Evolutionary conservation across 208 protist genomes (phyloP).

Genomic region (Zelonia costaricensis): DNA sequence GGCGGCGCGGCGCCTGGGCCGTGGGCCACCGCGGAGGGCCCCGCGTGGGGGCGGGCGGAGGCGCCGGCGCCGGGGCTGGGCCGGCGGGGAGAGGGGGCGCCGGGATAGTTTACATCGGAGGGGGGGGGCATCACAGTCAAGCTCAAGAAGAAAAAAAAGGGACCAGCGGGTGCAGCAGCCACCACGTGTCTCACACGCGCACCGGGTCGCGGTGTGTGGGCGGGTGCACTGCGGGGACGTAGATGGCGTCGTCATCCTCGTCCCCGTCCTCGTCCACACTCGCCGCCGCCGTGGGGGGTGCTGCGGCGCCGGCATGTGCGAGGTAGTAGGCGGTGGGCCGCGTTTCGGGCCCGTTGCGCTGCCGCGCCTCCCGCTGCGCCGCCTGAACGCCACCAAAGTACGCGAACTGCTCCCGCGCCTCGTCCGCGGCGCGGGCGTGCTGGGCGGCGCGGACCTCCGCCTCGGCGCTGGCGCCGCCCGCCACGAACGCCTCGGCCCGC

Average conservation of each 20-base stretch:
- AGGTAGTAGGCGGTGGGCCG: slow-evolving; percentile 21
- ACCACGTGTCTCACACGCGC: no score
- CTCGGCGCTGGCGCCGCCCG: slow-evolving; percentile 56
- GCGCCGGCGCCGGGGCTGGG: no score
- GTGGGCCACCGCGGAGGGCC: no score
- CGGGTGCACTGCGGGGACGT: slow-evolving; percentile 7
- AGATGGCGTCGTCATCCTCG: slow-evolving; percentile 13
- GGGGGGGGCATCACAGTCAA: no score
- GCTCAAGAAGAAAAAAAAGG: background rate
- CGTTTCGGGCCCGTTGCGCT: slow-evolving; percentile 10
- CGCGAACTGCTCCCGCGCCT: slow-evolving; percentile 34
- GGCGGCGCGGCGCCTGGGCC: no score
- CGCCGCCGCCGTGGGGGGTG: background rate
- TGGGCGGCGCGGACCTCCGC: slow-evolving; percentile 30
- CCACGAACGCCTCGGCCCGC: slow-evolving; percentile 64
- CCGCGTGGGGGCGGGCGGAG: no score
- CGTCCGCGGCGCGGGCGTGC: slow-evolving; percentile 17
- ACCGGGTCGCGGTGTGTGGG: slow-evolving; percentile 6
- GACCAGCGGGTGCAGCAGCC: background rate
- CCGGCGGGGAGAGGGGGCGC: no score
- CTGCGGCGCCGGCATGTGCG: slow-evolving; percentile 13
- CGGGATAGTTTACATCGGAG: no score
- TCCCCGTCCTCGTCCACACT: slow-evolving; percentile 16
- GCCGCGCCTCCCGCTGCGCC: slow-evolving; percentile 15
- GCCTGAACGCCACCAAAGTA: slow-evolving; percentile 40